These are phyloP conservation scores for Neoboletus subvelutipes DNA, from an alignment of 768 basidiomycete species.

Conservation along the genomic window DNA sequence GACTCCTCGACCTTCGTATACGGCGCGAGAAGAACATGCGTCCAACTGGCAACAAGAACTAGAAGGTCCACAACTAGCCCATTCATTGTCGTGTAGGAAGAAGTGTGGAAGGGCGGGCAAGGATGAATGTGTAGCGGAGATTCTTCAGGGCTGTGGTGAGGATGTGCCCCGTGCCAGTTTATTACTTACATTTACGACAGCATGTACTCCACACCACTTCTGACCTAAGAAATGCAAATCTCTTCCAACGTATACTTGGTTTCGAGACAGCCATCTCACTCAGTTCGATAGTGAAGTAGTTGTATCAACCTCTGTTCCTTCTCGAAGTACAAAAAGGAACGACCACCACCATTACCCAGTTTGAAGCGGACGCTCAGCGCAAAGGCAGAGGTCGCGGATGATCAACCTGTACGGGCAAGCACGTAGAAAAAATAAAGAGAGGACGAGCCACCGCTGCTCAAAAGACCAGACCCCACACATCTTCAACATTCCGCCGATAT, in stretches of 20 bases:
- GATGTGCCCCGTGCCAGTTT: too few relatives aligned
- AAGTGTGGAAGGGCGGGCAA: not conserved
- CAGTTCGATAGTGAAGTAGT: conserved; percentile 42
- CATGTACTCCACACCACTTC: not conserved
- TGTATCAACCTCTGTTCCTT: conserved; percentile 61
- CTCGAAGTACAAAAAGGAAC: conserved; percentile 48
- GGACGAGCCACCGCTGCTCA: conserved; percentile 51
- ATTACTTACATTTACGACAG: not conserved
- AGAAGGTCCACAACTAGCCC: conserved; percentile 45
- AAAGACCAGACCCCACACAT: conserved; percentile 20
- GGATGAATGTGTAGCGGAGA: not conserved
- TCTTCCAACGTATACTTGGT: too few relatives aligned
- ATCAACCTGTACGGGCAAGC: conserved; percentile 36
- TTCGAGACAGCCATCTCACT: not conserved
- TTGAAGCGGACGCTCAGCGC: conserved; percentile 35
- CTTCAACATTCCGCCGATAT: conserved; percentile 4
- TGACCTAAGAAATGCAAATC: too few relatives aligned
- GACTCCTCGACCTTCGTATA: conserved; percentile 98
- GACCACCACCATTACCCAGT: conserved; percentile 51
- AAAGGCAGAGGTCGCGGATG: conserved; percentile 39
- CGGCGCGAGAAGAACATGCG: conserved; percentile 76
- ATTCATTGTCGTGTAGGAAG: conserved; percentile 7
- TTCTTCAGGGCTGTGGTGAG: not conserved
- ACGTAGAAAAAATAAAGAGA: conserved; percentile 41
- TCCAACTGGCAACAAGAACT: conserved; percentile 51